Conservation (phyloP, 768 basidiomycete genomes). For the Phylloporus scabripes region DNA sequence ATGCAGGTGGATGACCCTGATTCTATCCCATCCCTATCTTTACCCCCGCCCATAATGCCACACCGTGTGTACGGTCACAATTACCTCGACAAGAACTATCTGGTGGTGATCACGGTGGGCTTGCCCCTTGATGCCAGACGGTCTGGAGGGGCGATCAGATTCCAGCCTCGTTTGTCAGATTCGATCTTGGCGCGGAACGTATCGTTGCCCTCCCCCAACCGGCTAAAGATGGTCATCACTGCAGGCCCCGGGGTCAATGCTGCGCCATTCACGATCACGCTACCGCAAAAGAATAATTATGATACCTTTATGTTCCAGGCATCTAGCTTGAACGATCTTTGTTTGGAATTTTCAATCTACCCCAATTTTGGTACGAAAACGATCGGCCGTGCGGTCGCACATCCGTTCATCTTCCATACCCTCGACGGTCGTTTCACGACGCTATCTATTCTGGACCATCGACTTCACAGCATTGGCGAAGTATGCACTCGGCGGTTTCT, state of each 20-base stretch:
- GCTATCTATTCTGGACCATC: slow-evolving; percentile 86
- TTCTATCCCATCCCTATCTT: slow-evolving; percentile 86
- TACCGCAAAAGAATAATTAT: slow-evolving; percentile 69
- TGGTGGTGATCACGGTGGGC: slow-evolving; percentile 85
- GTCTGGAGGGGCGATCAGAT: slow-evolving; percentile 49
- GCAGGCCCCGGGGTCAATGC: slow-evolving; percentile 77
- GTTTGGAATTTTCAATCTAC: slow-evolving; percentile 90
- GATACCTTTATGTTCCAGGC: slow-evolving; percentile 86
- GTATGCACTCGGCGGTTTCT: slow-evolving; percentile 34
- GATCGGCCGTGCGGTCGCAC: slow-evolving; percentile 86
- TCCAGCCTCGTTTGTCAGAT: slow-evolving; percentile 70
- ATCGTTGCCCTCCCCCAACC: slow-evolving; percentile 62
- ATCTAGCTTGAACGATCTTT: slow-evolving; percentile 61
- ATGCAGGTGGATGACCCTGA: slow-evolving; percentile 69
- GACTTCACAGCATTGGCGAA: slow-evolving; percentile 92
- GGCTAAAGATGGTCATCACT: slow-evolving; percentile 94
- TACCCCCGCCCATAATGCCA: slow-evolving; percentile 98
- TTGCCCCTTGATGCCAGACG: slow-evolving; percentile 32
- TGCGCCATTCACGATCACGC: slow-evolving; percentile 84
- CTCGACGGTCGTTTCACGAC: slow-evolving; percentile 50
- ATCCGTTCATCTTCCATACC: slow-evolving; percentile 64
- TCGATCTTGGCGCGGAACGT: slow-evolving; percentile 62
- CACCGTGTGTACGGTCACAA: slow-evolving; percentile 97
- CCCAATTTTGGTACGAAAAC: slow-evolving; percentile 97
- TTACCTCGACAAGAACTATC: slow-evolving; percentile 78